Base-by-base conservation (phyloP, 495 filamentous ascomycete genomes). In the Margaritispora aquatica region DNA sequence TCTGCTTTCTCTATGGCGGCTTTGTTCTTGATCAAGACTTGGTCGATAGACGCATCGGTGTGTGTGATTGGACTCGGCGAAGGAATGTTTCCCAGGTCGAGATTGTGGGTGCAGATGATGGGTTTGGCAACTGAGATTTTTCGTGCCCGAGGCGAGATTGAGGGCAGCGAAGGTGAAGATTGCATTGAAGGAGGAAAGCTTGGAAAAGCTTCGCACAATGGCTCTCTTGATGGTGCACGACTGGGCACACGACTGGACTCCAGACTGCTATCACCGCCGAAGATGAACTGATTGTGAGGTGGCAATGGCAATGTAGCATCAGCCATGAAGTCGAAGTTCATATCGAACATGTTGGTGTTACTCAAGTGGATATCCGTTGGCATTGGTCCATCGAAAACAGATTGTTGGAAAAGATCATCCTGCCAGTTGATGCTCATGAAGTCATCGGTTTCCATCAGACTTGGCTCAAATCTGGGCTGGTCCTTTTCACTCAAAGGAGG, bases 21-120 rank as follows among this genome's bases (percentile, higher is more conserved):
- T 51, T 51, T 61, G 44, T 50, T 56, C 13, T 41, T 61, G 46
- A 61, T 61, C 19, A 55, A 27, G n/a, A 50, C 20, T 55, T 61
- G 52, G 38, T 61, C 58, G 41, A 61, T 55, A 8, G 38, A 55
- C 17, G n/a, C 34, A 23, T 34, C 36, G 8, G 26, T 44, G 7
- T 19, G 27, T 8, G 22, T 26, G 41, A 55, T 44, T 44, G 26
- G 51, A 56, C 27, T 50, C 22, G 51, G 58, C 13, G 23, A 26
- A 27, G 46, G 36, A 15, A 23, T 31, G 31, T 26, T 21, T 17
- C 15, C n/a, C 29, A 29, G 21, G n/a, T 59, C 57, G 13, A 29
- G 11, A 19, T 53, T 26, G 31, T 59, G 29, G 9, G 57, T 59
- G 36, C 31, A 48, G 4, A 54, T 9, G 9, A 24, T 58, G 3